Evolutionary conservation across 768 basidiomycete species (phyloP), one percentile per base, ranked within the genome.

Genomic region (Baorangia bicolor): DNA sequence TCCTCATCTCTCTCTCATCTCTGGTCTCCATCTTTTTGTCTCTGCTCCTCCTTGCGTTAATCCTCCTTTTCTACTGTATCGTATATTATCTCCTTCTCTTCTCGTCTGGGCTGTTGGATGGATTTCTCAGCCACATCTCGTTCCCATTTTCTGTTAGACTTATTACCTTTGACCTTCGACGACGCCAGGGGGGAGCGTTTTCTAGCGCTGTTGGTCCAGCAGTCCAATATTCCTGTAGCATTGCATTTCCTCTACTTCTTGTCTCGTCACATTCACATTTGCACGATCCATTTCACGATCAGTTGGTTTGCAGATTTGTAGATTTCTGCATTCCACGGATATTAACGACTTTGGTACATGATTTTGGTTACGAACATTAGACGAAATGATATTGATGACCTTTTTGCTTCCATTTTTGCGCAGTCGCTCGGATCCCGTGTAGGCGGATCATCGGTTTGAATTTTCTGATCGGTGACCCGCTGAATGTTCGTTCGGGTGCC

Each of bases 121-220:
- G 68, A 71, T 60, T 70, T 64, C 73, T 62, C 63, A 58, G 68
- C 68, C 68, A 57, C 49, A 43, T 44, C 20, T 46, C 39, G 52
- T 61, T 61, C 42, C 27, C 28, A 9, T 16, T 68, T 69, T 59
- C 37, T 69, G 69, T 65, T 58, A 72, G n/a, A n/a, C 72, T 72
- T 73, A 72, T 72, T 61, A 43, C 50, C 67, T 69, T 65, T 69
- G 58, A 69, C 69, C 69, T 73, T 70, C 72, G 68, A 67, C 62
- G 62, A 55, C 66, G 64, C 60, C 66, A 60, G 68, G 69, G 72
- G 72, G 70, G 70, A 60, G 64, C 69, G 53, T 63, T 67, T 61
- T 67, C 62, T 40, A 57, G 57, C 61, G 62, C 59, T 61, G 56
- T 71, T 59, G 66, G 65, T 64, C 63, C 61, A 63, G 63, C 69